Base-by-base conservation (phyloP, 2,329 filamentous ascomycete genomes). In the Trichoderma brevicompactum region DNA sequence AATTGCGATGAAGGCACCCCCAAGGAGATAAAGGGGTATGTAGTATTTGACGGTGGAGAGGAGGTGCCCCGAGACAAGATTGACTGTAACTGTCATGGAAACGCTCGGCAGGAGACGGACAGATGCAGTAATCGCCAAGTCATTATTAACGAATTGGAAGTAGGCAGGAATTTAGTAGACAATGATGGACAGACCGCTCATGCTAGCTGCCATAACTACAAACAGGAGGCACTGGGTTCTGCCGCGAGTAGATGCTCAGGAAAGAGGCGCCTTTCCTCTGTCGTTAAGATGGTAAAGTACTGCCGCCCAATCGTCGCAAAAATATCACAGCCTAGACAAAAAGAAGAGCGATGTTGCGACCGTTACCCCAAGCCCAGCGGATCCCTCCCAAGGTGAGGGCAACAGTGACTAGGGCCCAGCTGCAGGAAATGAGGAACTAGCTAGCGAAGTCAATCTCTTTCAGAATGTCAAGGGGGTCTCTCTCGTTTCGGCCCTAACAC, bases 371-470 rank as follows among this genome's bases (percentile, higher is more conserved):
- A 0, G 73, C 67, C 65, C 78, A 85, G 5, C 77, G 60, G 3
- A 74, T 70, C 0, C 83, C 84, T 8, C 79, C 82, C 50, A 85
- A 83, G 44, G 75, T 77, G 60, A 85, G 77, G 0, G 75, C 82
- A 71, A 85, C 78, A 38, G 80, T 72, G 17, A 81, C 46, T 9
- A 9, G 17, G 7, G 40, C 28, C 40, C 28, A 60, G 9, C 19
- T 28, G 17, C 40, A 40, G n/a, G 55, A 40, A 8, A n/a, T 28
- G 5, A 60, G 28, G 4, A 60, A 13, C 5, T 46, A 23, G 4
- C 55, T 40, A 12, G 48, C 2, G 3, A 46, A 80, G 69, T 84
- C 82, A 13, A 83, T 68, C 54, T 73, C 70, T 5, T 66, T 63
- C 1, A n/a, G 9, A 15, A 36, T 46, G 55, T n/a, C n/a, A n/a